Percentiles rank a stretch among this genome's conserved stretches.
Conservation (phyloP, 2,329 filamentous ascomycete species). For the Talaromyces sp. region DNA sequence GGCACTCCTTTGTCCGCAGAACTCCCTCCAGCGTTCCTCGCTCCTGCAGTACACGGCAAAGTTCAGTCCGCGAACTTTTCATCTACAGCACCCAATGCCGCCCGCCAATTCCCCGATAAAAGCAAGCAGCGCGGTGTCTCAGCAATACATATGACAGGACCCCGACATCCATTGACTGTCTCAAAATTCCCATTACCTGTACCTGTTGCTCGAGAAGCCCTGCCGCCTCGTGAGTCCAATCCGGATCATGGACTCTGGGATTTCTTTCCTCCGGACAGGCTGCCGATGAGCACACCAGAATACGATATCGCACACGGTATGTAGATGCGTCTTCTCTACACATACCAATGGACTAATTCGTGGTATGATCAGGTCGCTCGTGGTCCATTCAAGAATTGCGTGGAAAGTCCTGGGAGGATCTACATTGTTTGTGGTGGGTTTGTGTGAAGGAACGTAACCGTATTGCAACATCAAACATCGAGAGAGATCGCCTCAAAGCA, state of each 20-base stretch:
- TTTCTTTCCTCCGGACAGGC: constrained; percentile 74
- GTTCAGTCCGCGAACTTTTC: constrained; percentile 42
- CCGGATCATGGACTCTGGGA: constrained; percentile 84
- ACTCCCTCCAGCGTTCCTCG: constrained; percentile 44
- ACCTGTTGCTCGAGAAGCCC: constrained; percentile 60
- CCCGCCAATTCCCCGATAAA: constrained; percentile 62
- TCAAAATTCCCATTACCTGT: constrained; percentile 68
- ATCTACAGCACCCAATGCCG: constrained; percentile 51
- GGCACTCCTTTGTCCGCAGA: constrained; percentile 34
- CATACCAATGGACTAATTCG: constrained; percentile 10
- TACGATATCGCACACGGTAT: constrained; percentile 67
- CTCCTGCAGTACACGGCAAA: constrained; percentile 39
- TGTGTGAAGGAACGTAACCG: constrained; percentile 89
- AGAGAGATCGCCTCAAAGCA: constrained; percentile 64
- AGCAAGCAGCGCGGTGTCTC: constrained; percentile 80
- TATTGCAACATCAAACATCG: constrained; percentile 70
- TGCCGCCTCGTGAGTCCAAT: constrained; percentile 52
- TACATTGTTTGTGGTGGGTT: constrained; percentile 91
- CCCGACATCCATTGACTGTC: constrained; percentile 69
- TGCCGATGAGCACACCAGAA: constrained; percentile 67
- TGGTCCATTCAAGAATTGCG: constrained; percentile 86
- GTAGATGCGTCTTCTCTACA: constrained; percentile 22
- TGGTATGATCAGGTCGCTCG: constrained; percentile 55
- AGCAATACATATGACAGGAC: constrained; percentile 72
- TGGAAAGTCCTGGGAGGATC: constrained; percentile 86